phyloP scores from a whole-genome alignment of 306 rosid genomes.

The Pachyrhizus erosus region DNA sequence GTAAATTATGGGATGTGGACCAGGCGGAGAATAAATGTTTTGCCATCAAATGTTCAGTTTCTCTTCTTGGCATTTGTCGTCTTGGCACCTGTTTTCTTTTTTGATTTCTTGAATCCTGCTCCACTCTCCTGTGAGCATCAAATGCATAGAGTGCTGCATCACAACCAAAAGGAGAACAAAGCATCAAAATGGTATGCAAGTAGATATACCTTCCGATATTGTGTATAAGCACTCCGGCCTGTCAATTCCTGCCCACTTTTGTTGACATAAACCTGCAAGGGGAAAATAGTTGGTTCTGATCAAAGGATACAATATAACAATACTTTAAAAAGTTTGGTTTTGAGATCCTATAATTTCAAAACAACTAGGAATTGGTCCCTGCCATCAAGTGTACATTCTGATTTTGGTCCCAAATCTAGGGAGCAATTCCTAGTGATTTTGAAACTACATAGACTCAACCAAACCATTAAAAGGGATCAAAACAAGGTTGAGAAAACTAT shows the following conservation, averaged over 20 bases:
- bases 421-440: not conserved
- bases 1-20: slow-evolving; percentile 40
- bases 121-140: slow-evolving; percentile 72
- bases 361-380: not conserved
- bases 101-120: slow-evolving; percentile 53
- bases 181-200: slow-evolving; percentile 9
- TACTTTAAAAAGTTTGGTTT: not conserved
- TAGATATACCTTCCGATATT: slow-evolving; percentile 65
- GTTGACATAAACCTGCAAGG: slow-evolving; percentile 75
- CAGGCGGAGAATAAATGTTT: slow-evolving; percentile 23
- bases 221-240: slow-evolving; percentile 68
- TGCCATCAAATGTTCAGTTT: slow-evolving; percentile 40
- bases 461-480: not conserved
- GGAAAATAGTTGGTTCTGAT: slow-evolving; percentile 31
- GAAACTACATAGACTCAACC: not conserved
- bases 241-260: slow-evolving; percentile 75
- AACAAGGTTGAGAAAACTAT: not conserved
- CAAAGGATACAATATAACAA: slow-evolving; percentile 29
- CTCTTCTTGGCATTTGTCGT: slow-evolving; percentile 59
- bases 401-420: not conserved
- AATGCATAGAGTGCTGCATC: slow-evolving; percentile 42
- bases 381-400: too few species aligned
- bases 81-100: slow-evolving; percentile 60
- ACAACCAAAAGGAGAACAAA: not conserved
- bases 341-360: not conserved